Percentiles rank a stretch among this genome's conserved stretches.
Evolutionary conservation across 768 basidiomycete species (phyloP).

Genomic region (Megacollybia marginata): DNA sequence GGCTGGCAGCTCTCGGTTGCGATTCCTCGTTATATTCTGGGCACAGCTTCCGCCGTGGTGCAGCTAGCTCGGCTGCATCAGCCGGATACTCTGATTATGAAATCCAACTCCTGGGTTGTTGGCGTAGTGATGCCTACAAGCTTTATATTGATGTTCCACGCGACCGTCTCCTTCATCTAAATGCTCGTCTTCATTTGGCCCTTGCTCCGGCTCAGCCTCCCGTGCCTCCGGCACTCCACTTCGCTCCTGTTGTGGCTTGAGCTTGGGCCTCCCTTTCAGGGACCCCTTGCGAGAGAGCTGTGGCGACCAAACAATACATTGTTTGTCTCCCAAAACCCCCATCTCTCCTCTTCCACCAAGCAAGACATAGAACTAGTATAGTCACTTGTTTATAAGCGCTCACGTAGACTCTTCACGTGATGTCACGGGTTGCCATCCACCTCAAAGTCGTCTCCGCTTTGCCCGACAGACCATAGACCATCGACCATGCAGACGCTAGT

Average conservation of each 20-base stretch:
- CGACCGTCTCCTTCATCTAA: constrained; percentile 20
- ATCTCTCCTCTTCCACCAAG: background rate
- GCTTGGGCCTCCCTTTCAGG: background rate
- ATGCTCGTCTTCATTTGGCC: constrained; percentile 21
- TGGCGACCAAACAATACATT: background rate
- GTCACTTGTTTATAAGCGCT: too few species aligned
- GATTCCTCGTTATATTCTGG: constrained; percentile 13
- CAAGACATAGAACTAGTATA: too few species aligned
- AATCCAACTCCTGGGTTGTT: constrained; percentile 29
- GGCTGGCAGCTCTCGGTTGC: constrained; percentile 5
- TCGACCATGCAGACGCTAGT: too few species aligned
- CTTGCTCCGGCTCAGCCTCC: constrained; percentile 1
- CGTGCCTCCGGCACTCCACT: constrained; percentile 1
- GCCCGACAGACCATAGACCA: too few species aligned
- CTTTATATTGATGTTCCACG: constrained; percentile 26
- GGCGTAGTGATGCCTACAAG: constrained; percentile 30
- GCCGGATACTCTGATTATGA: constrained; percentile 24
- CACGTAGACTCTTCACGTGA: too few species aligned
- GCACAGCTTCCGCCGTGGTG: constrained; percentile 21
- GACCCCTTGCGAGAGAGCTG: background rate
- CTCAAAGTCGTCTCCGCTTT: too few species aligned
- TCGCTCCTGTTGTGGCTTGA: constrained; percentile 2
- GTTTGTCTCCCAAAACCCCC: background rate
- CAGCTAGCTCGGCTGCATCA: constrained; percentile 20
- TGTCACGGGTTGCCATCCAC: too few species aligned